These are phyloP conservation scores for Calophaca sinica DNA, from an alignment of 306 rosid genomes.

Conservation along the genomic window DNA sequence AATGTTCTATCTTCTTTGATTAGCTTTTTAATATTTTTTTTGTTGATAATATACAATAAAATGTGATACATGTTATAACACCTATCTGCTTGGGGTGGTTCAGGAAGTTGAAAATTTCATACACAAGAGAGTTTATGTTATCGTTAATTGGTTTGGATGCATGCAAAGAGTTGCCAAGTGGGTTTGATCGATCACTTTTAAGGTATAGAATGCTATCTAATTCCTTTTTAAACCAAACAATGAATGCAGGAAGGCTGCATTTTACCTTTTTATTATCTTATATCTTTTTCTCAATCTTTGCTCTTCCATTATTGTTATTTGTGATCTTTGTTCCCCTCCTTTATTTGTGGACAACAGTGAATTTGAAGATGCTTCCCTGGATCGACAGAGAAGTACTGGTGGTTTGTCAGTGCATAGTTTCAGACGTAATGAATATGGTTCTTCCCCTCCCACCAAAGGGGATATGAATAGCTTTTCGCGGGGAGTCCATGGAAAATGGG, in stretches of 20 bases:
- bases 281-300: neutral
- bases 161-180: conserved; percentile 82
- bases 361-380: conserved; percentile 72
- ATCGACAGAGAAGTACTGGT: conserved; percentile 72
- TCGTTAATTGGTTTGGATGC: conserved; percentile 78
- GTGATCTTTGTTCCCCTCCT: neutral
- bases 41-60: neutral
- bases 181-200: conserved; percentile 75
- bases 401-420: conserved; percentile 66
- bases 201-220: conserved; percentile 57
- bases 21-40: conserved; percentile 6
- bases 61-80: conserved; percentile 39
- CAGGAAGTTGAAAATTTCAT: conserved; percentile 71
- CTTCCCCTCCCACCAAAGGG: conserved; percentile 90
- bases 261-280: conserved; percentile 9
- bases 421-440: conserved; percentile 72
- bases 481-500: conserved; percentile 86
- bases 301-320: conserved; percentile 33
- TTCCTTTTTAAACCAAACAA: conserved; percentile 5
- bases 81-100: conserved; percentile 42
- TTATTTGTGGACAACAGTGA: conserved; percentile 62
- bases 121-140: conserved; percentile 79
- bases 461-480: conserved; percentile 67
- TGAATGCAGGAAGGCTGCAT: conserved; percentile 21
- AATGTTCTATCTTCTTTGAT: conserved; percentile 42